Percentiles rank a stretch among this genome's conserved stretches.
Conservation (phyloP, 805 yeast genomes). For the Saccharomycopsis guyanensis region DNA sequence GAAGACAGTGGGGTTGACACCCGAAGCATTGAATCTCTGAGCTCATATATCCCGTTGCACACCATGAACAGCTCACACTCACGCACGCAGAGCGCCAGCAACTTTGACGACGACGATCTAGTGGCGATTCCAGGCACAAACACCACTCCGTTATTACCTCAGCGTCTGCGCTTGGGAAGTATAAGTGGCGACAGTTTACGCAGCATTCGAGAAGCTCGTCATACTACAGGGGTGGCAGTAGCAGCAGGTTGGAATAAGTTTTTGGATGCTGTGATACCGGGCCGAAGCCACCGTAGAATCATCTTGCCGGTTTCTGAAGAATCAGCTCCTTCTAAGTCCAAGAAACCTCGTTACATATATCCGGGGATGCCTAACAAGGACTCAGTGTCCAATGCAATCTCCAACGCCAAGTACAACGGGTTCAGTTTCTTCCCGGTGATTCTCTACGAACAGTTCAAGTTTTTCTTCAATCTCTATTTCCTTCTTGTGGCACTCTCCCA, state of each 20-base stretch:
- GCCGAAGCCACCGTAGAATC: background rate
- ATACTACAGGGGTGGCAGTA: no score
- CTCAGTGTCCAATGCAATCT: slow-evolving; percentile 62
- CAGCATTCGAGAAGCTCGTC: no score
- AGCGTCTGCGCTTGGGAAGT: background rate
- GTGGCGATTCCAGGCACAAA: slow-evolving; percentile 3
- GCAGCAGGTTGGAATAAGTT: background rate
- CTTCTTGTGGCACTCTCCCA: slow-evolving; percentile 91
- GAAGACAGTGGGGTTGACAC: slow-evolving; percentile 7
- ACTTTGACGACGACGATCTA: slow-evolving; percentile 10
- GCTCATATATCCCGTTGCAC: slow-evolving; percentile 19
- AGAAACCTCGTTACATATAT: slow-evolving; percentile 30
- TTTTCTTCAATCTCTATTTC: slow-evolving; percentile 90
- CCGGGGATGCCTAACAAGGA: slow-evolving; percentile 35
- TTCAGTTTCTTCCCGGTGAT: slow-evolving; percentile 82
- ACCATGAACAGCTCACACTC: slow-evolving; percentile 11
- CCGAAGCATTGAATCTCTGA: slow-evolving; percentile 12
- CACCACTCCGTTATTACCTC: background rate
- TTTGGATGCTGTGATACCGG: background rate
- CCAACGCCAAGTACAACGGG: slow-evolving; percentile 91
- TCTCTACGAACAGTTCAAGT: slow-evolving; percentile 92
- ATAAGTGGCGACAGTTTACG: background rate
- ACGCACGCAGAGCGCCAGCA: background rate
- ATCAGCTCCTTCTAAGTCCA: background rate
- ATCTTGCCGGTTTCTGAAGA: slow-evolving; percentile 10